Base-by-base conservation (phyloP, 2,329 filamentous ascomycete genomes). In the Sordariomycetes sp. region DNA sequence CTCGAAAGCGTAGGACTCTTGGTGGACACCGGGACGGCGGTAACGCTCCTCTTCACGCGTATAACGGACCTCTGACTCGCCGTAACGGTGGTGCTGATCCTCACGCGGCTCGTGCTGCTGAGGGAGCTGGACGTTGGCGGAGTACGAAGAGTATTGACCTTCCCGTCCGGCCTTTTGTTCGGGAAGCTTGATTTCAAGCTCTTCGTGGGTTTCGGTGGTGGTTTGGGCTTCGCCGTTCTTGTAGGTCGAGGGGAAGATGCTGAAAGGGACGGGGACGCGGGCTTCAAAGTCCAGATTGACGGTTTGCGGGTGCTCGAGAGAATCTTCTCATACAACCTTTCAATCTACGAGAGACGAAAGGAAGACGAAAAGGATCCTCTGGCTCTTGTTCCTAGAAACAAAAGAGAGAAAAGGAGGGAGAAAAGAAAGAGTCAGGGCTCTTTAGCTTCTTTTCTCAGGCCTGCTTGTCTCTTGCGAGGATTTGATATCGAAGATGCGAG, bases 231-330 rank as follows among this genome's bases (percentile, higher is more conserved):
- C 61, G 55, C 59, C 61, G 61, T 71, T 72, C 63, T 83, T 79
- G 78, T 95, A 96, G 69, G 87, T 86, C 68, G 87, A 94, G 74
- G 90, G 90, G 80, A 96, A 95, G 83, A 95, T 84, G 85, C 87
- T 95, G 81, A 95, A 94, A 72, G 90, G 90, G 70, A 96, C 92
- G 75, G 90, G 86, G 70, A 95, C 85, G 70, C 87, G 85, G 71
- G 88, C 87, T 84, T 94, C 88, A 92, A 94, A 95, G 86, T 95
- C 88, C 88, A 95, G 88, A 75, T 86, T 95, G 86, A 72, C 86
- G 82, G 82, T 79, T 80, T 83, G 79, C 79, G 51, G 61, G 63
- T 64, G 68, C 69, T 78, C 66, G 59, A 64, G 66, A 70, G 62
- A 65, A 76, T 73, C 72, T 78, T 80, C 80, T 85, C 76, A 61